phyloP scores from a whole-genome alignment of 164 flowering plant species.

The Buxus sempervirens region DNA sequence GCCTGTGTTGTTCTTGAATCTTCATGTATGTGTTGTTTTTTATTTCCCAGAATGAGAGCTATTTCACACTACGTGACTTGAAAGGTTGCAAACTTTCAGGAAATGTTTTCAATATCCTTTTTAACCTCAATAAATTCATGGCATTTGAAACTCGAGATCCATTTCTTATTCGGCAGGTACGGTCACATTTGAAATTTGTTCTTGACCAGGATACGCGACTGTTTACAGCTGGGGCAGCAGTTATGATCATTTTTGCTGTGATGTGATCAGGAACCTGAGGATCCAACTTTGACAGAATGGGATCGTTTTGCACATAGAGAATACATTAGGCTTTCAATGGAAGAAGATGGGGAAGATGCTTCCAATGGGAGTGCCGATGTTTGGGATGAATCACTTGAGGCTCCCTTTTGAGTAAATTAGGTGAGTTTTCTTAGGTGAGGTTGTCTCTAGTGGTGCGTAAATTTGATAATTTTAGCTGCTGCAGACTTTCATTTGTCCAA shows the following conservation, averaged over 20 bases:
- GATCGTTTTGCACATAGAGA: constrained; percentile 98
- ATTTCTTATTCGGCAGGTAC: too few species aligned
- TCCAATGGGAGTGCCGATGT: constrained; percentile 97
- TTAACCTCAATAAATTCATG: too few species aligned
- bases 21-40: too few species aligned
- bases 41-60: constrained; percentile 65
- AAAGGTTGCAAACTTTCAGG: too few species aligned
- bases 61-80: constrained; percentile 68
- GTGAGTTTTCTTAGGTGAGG: constrained; percentile 18
- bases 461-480: too few species aligned
- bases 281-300: constrained; percentile 97
- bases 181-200: constrained; percentile 25
- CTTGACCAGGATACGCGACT: too few species aligned
- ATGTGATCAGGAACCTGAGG: constrained; percentile 80
- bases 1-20: constrained; percentile 1
- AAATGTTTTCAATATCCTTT: too few species aligned
- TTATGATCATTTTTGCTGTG: neutral
- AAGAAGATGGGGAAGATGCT: constrained; percentile 94
- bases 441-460: too few species aligned
- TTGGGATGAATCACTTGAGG: constrained; percentile 96
- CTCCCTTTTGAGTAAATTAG: constrained; percentile 55
- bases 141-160: too few species aligned
- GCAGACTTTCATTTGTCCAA: too few species aligned
- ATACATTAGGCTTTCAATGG: constrained; percentile 95
- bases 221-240: too few species aligned